Conservation (phyloP, 2,329 filamentous ascomycete species). For the Clarireedia hainanense region DNA sequence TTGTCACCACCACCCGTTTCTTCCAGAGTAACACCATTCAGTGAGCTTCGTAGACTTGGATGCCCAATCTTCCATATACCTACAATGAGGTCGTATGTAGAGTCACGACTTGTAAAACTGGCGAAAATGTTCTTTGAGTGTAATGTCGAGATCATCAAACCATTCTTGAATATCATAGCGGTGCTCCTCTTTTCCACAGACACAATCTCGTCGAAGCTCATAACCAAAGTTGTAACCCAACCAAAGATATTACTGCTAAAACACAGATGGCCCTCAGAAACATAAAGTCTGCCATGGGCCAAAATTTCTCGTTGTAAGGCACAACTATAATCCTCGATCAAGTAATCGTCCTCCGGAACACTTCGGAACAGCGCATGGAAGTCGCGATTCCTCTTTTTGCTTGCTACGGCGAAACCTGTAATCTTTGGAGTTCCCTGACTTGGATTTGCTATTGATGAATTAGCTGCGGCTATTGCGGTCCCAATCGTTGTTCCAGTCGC, state of each 20-base stretch:
- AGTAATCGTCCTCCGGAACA: constrained; percentile 93
- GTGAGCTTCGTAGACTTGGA: constrained; percentile 79
- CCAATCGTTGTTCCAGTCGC: constrained; percentile 54
- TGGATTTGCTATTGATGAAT: constrained; percentile 60
- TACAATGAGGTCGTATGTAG: constrained; percentile 93
- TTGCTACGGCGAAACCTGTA: constrained; percentile 92
- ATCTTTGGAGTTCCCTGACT: constrained; percentile 59
- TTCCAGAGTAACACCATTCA: constrained; percentile 80
- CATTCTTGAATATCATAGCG: constrained; percentile 92
- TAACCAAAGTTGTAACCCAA: constrained; percentile 95
- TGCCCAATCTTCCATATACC: constrained; percentile 98
- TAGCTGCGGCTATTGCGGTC: constrained; percentile 63
- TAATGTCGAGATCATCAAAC: constrained; percentile 90
- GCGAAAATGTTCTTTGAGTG: constrained; percentile 95
- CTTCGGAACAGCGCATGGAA: constrained; percentile 93
- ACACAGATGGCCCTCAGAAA: constrained; percentile 94
- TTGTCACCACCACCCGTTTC: constrained; percentile 78
- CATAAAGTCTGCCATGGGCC: constrained; percentile 85
- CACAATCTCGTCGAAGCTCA: constrained; percentile 96
- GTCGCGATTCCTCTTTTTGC: constrained; percentile 90
- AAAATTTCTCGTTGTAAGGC: constrained; percentile 93
- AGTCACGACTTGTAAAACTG: constrained; percentile 87
- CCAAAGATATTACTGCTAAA: constrained; percentile 99
- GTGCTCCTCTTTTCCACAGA: constrained; percentile 96
- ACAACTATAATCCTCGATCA: constrained; percentile 98